Conservation (phyloP, 208 protist species). For the Balamuthia mandrillaris region DNA sequence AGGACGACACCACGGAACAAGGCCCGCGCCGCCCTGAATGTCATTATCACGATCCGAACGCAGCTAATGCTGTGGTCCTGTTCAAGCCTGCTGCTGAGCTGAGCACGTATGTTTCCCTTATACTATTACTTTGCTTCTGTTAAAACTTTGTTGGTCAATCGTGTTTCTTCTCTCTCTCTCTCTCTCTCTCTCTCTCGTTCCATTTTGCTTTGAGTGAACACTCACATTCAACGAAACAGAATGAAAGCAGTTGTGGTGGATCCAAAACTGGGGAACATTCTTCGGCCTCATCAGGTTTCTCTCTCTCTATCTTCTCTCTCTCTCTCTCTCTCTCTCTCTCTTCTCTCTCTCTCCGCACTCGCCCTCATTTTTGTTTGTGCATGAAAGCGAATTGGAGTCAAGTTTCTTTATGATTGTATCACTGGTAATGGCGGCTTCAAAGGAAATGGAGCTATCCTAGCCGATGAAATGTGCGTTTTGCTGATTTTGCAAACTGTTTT, state of each 20-base stretch:
- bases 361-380: too few species aligned
- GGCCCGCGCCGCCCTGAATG: too few species aligned
- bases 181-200: neutral
- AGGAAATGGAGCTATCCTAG: slow-evolving; percentile 13
- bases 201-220: neutral
- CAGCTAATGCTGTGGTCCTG: neutral
- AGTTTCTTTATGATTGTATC: slow-evolving; percentile 41
- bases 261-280: neutral
- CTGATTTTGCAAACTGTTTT: neutral
- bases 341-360: too few species aligned
- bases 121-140: neutral
- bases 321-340: too few species aligned
- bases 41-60: slow-evolving; percentile 32
- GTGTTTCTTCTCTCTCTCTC: neutral
- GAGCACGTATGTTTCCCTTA: neutral
- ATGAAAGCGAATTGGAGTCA: slow-evolving; percentile 11
- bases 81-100: neutral
- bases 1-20: too few species aligned
- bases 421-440: slow-evolving; percentile 32
- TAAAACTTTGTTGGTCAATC: neutral
- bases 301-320: too few species aligned
- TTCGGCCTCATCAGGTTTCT: slow-evolving; percentile 58
- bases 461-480: slow-evolving; percentile 32
- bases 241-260: slow-evolving; percentile 25
- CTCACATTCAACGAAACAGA: neutral